Percentiles rank a stretch among this genome's conserved stretches.
Conservation (phyloP, 257 asterid species). For the Solanum arcanum region DNA sequence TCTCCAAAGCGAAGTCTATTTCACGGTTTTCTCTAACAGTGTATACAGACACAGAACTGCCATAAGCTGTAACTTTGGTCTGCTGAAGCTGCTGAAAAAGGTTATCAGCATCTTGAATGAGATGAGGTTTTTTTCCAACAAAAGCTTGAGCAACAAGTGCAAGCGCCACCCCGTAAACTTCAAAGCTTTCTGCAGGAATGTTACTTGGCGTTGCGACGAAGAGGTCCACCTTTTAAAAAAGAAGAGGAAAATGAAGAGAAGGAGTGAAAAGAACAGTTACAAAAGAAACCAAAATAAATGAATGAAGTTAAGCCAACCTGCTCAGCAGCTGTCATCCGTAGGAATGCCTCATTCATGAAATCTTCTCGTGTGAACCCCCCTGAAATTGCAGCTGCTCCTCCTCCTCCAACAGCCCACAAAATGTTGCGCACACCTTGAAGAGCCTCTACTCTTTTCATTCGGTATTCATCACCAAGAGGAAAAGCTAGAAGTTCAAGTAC, state of each 20-base stretch:
- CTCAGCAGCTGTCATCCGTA: slow-evolving; percentile 86
- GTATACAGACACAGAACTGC: slow-evolving; percentile 31
- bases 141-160: slow-evolving; percentile 96
- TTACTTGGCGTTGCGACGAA: slow-evolving; percentile 91
- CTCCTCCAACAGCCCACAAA: slow-evolving; percentile 98
- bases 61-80: slow-evolving; percentile 49
- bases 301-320: slow-evolving; percentile 36
- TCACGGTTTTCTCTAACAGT: slow-evolving; percentile 54
- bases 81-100: slow-evolving; percentile 98
- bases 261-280: neutral
- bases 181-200: slow-evolving; percentile 97
- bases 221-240: slow-evolving; percentile 60
- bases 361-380: slow-evolving; percentile 96
- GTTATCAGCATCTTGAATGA: slow-evolving; percentile 86
- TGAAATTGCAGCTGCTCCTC: slow-evolving; percentile 91
- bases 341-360: slow-evolving; percentile 90
- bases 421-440: slow-evolving; percentile 91
- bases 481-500: slow-evolving; percentile 76
- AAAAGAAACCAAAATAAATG: neutral
- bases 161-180: slow-evolving; percentile 94
- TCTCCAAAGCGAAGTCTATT: slow-evolving; percentile 83
- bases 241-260: neutral
- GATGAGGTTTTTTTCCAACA: slow-evolving; percentile 79
- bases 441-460: slow-evolving; percentile 66
- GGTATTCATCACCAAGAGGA: slow-evolving; percentile 68